phyloP scores from a whole-genome alignment of 2,329 filamentous ascomycete species.

The Balansia obtecta region DNA sequence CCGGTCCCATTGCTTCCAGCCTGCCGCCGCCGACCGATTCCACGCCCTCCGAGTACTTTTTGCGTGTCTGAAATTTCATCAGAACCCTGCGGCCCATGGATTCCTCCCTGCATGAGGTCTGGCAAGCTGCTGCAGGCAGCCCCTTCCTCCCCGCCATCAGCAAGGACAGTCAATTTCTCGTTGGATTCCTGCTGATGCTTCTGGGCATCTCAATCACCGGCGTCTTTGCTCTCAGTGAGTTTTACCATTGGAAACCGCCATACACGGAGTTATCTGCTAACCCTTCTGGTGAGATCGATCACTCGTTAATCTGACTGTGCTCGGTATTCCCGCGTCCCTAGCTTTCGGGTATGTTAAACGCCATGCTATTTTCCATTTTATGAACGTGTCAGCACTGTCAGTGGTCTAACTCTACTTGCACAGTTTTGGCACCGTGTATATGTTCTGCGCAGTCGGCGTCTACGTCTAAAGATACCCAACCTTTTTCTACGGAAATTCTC shows the following conservation, averaged over 20 bases:
- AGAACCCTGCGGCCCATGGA: slow-evolving; percentile 43
- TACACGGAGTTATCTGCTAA: too few relatives aligned
- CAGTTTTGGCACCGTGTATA: slow-evolving; percentile 90
- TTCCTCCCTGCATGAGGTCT: slow-evolving; percentile 76
- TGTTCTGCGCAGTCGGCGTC: slow-evolving; percentile 97
- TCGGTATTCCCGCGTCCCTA: slow-evolving; percentile 78
- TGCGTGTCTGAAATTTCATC: neutral
- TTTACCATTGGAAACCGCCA: too few relatives aligned
- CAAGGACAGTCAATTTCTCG: slow-evolving; percentile 73
- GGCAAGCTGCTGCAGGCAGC: slow-evolving; percentile 82
- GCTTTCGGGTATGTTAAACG: slow-evolving; percentile 65
- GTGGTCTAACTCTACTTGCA: slow-evolving; percentile 9
- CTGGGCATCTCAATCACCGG: slow-evolving; percentile 61
- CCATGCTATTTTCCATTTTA: neutral
- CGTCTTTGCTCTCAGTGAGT: slow-evolving; percentile 88
- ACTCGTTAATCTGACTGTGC: slow-evolving; percentile 58
- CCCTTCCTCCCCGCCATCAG: slow-evolving; percentile 69
- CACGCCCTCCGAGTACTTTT: neutral
- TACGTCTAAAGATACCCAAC: slow-evolving; percentile 68
- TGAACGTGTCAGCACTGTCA: neutral
- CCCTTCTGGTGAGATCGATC: slow-evolving; percentile 56
- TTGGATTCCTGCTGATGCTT: slow-evolving; percentile 66
- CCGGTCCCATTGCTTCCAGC: neutral
- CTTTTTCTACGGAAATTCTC: too few relatives aligned
- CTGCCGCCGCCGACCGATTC: neutral